Evolutionary conservation across 371 early-diverging fungal species (phyloP), one percentile per base, ranked within the genome.

Genomic region (Catenaria anguillulae): DNA sequence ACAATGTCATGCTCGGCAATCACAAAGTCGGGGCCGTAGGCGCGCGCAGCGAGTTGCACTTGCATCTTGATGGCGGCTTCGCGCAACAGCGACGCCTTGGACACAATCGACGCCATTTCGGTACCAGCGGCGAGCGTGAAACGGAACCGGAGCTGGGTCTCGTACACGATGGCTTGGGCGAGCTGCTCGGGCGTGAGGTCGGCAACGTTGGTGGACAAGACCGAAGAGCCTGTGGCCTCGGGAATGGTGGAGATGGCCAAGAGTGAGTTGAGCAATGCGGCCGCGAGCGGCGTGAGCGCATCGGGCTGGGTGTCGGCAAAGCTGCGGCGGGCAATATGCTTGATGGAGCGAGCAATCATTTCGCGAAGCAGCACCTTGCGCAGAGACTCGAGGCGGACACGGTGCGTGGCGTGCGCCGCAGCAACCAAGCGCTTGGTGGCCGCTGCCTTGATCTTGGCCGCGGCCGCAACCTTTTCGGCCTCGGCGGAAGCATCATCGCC

Each of bases 1-100:
- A 61, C 45, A 4, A 61, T 33, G 58, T 61, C 61, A 4, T 17
- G 24, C 54, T 61, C 61, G 4, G 61, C 42, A 29, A 61, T n/a
- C 23, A 12, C 24, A 17, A 24, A 43, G 4, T 23, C 12, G 4
- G 61, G 56, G n/a, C 36, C 55, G 40, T 61, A 61, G 24, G 55
- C 24, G n/a, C 54, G 61, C 29, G 55, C 61, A 31, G 24, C 42
- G 12, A 61, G 35, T 29, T 61, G 61, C 24, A 61, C 61, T 10
- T 61, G 61, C 15, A 13, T 6, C 36, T 56, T 45, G 45, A 61
- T 15, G 21, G 35, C 33, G 35, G 58, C 54, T 29, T 61, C 61
- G n/a, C 61, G 33, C 12, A 61, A 24, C 8, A 61, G 17, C 29
- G 33, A 24, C 36, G 61, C 13, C 61, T 61, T 61, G 36, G 36